A percentile compares a stretch with the other conserved stretches of the same genome.
phyloP scores from a whole-genome alignment of 805 yeast genomes.

The Hemisphaericaspora nanyangensis region DNA sequence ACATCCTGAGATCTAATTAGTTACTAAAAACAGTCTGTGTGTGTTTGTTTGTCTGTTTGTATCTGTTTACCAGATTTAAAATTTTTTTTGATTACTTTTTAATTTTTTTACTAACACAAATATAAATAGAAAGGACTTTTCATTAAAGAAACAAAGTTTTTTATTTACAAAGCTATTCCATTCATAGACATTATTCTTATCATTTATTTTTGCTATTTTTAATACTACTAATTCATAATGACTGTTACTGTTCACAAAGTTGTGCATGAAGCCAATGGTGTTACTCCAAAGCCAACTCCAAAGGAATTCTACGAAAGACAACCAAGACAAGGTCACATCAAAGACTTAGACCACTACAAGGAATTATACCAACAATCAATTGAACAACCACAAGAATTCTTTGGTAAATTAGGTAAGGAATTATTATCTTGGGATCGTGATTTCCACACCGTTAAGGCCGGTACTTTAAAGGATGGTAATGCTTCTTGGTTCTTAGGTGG shows the following conservation, averaged over 20 bases:
- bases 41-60: too few species aligned
- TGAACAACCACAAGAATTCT: slow-evolving; percentile 74
- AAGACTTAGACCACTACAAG: slow-evolving; percentile 64
- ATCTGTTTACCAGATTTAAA: too few species aligned
- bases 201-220: too few species aligned
- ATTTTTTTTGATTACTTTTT: too few species aligned
- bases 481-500: slow-evolving; percentile 79
- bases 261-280: slow-evolving; percentile 60
- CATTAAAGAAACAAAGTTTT: too few species aligned
- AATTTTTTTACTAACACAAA: too few species aligned
- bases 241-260: slow-evolving; percentile 36
- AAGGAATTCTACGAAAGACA: slow-evolving; percentile 52
- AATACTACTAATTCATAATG: too few species aligned
- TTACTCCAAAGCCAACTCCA: slow-evolving; percentile 49
- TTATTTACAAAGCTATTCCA: too few species aligned
- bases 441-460: slow-evolving; percentile 61
- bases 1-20: too few species aligned
- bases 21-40: too few species aligned
- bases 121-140: too few species aligned
- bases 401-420: slow-evolving; percentile 71
- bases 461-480: slow-evolving; percentile 54
- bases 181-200: too few species aligned
- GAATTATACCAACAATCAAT: slow-evolving; percentile 70
- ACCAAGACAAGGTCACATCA: slow-evolving; percentile 58
- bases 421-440: slow-evolving; percentile 77